A percentile compares a stretch with the other conserved stretches of the same genome.
These are phyloP conservation scores for Rhizopus arrhizus DNA, from an alignment of 371 early-diverging fungal genomes.

Conservation along the genomic window DNA sequence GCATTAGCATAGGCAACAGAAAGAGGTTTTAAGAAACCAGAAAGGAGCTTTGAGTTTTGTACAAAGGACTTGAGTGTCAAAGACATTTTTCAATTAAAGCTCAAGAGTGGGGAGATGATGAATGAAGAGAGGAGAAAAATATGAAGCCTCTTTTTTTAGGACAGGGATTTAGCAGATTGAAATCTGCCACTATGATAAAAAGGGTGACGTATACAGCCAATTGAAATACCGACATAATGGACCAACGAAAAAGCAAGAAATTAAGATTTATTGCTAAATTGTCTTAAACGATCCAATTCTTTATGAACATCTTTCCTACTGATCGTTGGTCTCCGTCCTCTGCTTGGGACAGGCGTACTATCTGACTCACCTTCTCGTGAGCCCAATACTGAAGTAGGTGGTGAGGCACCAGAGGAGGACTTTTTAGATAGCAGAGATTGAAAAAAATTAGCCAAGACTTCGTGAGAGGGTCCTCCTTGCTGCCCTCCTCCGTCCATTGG, in stretches of 20 bases:
- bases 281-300: conserved; percentile 52
- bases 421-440: conserved; percentile 79
- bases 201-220: too few species aligned
- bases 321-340: conserved; percentile 31
- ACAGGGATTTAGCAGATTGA: neutral
- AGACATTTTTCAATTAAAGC: conserved; percentile 35
- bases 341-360: neutral
- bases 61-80: conserved; percentile 54
- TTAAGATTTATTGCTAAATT: conserved; percentile 33
- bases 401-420: conserved; percentile 25
- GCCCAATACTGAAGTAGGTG: conserved; percentile 20
- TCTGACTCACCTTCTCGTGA: neutral
- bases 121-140: neutral
- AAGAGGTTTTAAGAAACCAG: conserved; percentile 71
- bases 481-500: conserved; percentile 12
- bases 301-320: conserved; percentile 55
- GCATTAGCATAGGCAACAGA: conserved; percentile 74
- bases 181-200: too few species aligned
- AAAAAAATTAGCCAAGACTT: conserved; percentile 86
- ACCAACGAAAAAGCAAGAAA: neutral
- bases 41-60: conserved; percentile 65
- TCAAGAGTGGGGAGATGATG: conserved; percentile 28
- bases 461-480: conserved; percentile 55
- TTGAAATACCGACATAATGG: too few species aligned
- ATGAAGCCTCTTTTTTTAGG: neutral